phyloP scores from a whole-genome alignment of 139 green algal genomes.

The Trebouxia sp. region DNA sequence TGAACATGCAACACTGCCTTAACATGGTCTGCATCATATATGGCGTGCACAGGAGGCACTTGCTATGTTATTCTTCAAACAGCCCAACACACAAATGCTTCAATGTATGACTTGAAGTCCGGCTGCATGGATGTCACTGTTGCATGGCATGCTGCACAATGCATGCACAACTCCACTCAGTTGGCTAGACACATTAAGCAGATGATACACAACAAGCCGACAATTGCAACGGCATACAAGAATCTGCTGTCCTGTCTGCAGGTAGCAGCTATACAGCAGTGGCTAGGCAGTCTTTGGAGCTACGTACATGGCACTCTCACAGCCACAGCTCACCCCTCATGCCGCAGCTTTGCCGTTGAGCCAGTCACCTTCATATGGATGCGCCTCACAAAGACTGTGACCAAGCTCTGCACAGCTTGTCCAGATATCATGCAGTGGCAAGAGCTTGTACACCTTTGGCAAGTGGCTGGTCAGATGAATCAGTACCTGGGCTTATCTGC shows the following conservation, averaged over 20 bases:
- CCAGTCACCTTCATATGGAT: slow-evolving; percentile 63
- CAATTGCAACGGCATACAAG: background rate
- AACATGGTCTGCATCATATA: too few species aligned
- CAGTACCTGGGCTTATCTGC: slow-evolving; percentile 43
- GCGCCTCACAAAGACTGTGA: too few species aligned
- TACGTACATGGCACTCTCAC: slow-evolving; percentile 44
- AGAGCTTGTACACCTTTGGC: background rate
- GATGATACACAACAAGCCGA: too few species aligned
- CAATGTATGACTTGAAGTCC: too few species aligned
- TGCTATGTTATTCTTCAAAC: too few species aligned
- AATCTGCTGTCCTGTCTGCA: slow-evolving; percentile 22
- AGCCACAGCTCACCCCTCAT: background rate
- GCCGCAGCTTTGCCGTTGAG: slow-evolving; percentile 40
- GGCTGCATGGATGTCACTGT: too few species aligned
- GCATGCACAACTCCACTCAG: too few species aligned
- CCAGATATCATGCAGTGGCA: background rate
- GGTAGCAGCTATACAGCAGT: slow-evolving; percentile 52
- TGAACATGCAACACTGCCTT: too few species aligned
- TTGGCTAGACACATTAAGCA: too few species aligned
- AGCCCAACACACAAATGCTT: too few species aligned
- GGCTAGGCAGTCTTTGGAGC: slow-evolving; percentile 52
- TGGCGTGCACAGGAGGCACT: too few species aligned
- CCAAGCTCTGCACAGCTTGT: slow-evolving; percentile 48
- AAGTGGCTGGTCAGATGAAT: slow-evolving; percentile 32
- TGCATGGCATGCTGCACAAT: too few species aligned